Evolutionary conservation across 306 rosid species (phyloP), one percentile per base, ranked within the genome.

Genomic region (Luffa aegyptiaca): DNA sequence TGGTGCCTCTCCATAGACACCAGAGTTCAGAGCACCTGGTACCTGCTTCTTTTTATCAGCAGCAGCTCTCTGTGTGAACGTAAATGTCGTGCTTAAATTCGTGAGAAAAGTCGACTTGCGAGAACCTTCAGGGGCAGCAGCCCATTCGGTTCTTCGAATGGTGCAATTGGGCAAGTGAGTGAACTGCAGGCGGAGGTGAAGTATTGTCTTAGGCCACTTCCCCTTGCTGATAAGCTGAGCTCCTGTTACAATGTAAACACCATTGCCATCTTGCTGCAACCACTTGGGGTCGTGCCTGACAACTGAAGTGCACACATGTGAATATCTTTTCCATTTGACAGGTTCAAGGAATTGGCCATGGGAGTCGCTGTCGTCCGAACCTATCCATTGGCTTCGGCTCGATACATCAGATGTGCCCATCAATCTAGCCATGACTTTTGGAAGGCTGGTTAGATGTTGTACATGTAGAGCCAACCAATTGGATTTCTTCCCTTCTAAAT

Each of bases 361-460:
- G 64, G 52, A 76, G 70, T 92, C 92, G 58, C 48, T 70, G 57
- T 90, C 91, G 52, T 94, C 97, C 13, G 98, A 92, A 52, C 98
- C 94, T 82, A 83, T 87, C 98, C 98, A 94, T 84, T 80, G 78
- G 42, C 87, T 82, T 35, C 76, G 80, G 49, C 79, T 62, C 70
- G 82, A 77, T 72, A 57, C 79, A 81, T 81, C 76, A 46, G 86
- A 78, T 46, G 83, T 80, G 70, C 68, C 86, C 26, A 89, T 81
- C 37, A 88, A 86, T 80, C 71, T 81, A 59, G 82, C 78, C 94
- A 94, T 92, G 16, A 87, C 89, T 81, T 85, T 91, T 58, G 98
- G 98, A 80, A 91, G 89, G 86, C 97, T 90, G 51, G 98, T 90
- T 66, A 94, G 97, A 84, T 94, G 97, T 10, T 94, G 89, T 55